Evolutionary conservation across 441 rosid species (phyloP).

Genomic region (Eruca vesicaria): DNA sequence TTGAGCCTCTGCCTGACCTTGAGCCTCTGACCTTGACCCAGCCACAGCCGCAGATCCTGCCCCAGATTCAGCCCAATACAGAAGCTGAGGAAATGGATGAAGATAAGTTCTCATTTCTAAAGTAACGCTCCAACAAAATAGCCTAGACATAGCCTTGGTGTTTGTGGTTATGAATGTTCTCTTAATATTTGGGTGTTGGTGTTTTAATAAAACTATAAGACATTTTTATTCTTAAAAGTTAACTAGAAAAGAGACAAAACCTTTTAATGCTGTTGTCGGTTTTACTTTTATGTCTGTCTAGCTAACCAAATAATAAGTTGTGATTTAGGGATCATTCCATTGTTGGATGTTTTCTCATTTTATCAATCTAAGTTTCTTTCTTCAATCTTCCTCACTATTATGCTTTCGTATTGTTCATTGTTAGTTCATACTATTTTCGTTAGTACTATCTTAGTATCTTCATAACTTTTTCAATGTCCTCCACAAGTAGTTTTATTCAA

Average conservation of each 20-base stretch:
- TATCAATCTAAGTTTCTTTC: neutral
- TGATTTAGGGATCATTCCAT: constrained; percentile 8
- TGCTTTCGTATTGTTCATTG: neutral
- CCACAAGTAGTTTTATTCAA: neutral
- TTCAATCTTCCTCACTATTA: neutral
- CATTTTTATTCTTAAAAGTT: neutral
- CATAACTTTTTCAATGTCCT: neutral
- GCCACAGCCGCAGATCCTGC: neutral
- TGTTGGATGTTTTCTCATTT: constrained; percentile 13
- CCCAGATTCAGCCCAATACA: constrained; percentile 4
- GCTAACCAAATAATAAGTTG: neutral
- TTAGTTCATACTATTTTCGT: neutral
- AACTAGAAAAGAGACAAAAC: neutral
- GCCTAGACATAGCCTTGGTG: constrained; percentile 21
- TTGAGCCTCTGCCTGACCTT: neutral
- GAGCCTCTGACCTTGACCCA: constrained; percentile 1
- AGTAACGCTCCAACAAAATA: neutral
- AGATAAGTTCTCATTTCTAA: constrained; percentile 24
- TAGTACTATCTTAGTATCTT: neutral
- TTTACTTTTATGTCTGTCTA: constrained; percentile 1
- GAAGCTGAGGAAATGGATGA: constrained; percentile 23
- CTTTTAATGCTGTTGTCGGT: neutral
- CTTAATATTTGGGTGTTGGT: neutral
- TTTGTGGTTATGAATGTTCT: constrained; percentile 13
- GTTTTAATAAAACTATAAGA: neutral